phyloP scores from a whole-genome alignment of 2,329 filamentous ascomycete species.

The Arthroderma sp. region DNA sequence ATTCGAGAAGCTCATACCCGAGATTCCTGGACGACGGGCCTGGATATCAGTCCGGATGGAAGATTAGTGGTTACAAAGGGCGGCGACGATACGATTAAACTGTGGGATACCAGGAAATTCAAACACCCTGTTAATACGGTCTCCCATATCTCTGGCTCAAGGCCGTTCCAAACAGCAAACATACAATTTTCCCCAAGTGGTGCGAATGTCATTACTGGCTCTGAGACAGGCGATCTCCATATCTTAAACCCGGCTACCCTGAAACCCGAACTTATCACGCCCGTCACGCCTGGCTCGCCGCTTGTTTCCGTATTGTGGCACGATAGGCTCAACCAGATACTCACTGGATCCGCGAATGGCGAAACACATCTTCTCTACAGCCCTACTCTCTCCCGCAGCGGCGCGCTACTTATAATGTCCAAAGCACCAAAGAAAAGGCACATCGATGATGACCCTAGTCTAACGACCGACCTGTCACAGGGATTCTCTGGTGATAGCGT shows the following conservation, averaged over 20 bases:
- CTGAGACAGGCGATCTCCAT: conserved; percentile 70
- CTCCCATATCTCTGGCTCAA: conserved; percentile 67
- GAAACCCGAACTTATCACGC: conserved; percentile 68
- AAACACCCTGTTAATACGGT: conserved; percentile 74
- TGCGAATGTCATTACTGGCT: conserved; percentile 78
- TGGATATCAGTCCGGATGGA: conserved; percentile 84
- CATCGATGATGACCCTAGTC: conserved; percentile 78
- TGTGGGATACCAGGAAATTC: conserved; percentile 96
- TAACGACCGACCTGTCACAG: conserved; percentile 70
- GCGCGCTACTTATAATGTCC: conserved; percentile 80
- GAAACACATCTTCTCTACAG: conserved; percentile 86
- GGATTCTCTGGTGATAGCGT: conserved; percentile 77
- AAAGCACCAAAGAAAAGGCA: conserved; percentile 89
- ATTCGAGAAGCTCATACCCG: conserved; percentile 68
- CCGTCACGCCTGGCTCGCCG: conserved; percentile 72
- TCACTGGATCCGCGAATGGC: conserved; percentile 83
- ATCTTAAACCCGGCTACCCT: conserved; percentile 90
- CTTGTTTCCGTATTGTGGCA: conserved; percentile 86
- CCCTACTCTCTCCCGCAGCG: conserved; percentile 65
- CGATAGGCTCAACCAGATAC: conserved; percentile 84
- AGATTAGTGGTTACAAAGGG: conserved; percentile 81
- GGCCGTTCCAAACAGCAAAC: conserved; percentile 69
- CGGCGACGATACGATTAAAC: conserved; percentile 82
- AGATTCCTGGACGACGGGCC: conserved; percentile 79
- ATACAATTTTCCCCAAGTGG: conserved; percentile 81